Base-by-base conservation (phyloP, 345 rosid species). In the Linum trigynum region DNA sequence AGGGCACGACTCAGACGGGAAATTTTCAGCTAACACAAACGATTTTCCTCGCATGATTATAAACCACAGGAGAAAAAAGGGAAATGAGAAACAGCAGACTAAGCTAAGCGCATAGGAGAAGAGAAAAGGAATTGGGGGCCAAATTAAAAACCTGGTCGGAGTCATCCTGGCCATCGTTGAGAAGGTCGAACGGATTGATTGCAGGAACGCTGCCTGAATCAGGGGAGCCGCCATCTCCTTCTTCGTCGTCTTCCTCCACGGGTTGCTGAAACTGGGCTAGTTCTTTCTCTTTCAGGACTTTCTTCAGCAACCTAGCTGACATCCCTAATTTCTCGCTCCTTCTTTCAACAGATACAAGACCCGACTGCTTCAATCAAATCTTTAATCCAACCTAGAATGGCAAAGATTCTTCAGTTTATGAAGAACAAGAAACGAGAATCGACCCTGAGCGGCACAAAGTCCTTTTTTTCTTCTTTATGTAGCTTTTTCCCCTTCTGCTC, bases 241-340 rank as follows among this genome's bases (percentile, higher is more conserved):
- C 69, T 4, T 62, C 69, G 1, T 79, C 88, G 1, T 77, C 90
- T 8, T 70, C 79, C 43, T 67, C 72, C 39, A 55, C 63, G 4
- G 65, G 65, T 4, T 7, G 71, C 45, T 55, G 78, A 23, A 63
- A 83, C 42, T 67, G 77, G 5, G 61, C 79, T 7, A 77, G 83
- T 63, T 91, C 98, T 62, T 84, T 96, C 65, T 88, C 90, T 75
- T 84, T 79, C 70, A 88, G 74, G 60, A 85, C 81, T 75, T 84
- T 88, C 87, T 85, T 86, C 76, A 91, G 68, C 69, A 84, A 76
- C 69, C 98, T 81, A 67, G 73, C 86, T 60, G 96, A 91, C 98
- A 88, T 91, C 61, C 15, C 61, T 39, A 39, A n/a, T 12, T 10
- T 23, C 61, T 35, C 23, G 10, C 61, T 57, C 2, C 59, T 32